Conservation (phyloP, 768 basidiomycete genomes). For the Mycena venus region DNA sequence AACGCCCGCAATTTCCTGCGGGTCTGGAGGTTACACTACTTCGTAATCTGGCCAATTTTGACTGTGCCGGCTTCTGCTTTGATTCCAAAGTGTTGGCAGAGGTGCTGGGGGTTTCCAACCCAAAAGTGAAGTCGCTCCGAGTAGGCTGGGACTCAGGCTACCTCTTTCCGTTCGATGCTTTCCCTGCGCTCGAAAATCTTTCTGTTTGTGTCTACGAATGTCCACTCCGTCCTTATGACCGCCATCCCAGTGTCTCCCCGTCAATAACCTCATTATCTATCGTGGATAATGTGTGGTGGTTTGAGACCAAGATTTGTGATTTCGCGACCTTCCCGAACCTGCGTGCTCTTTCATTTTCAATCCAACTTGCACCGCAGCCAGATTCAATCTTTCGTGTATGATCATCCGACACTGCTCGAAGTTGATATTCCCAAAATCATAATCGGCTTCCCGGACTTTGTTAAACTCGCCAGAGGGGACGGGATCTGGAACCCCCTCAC, state of each 20-base stretch:
- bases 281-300: neutral
- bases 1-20: neutral
- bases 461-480: neutral
- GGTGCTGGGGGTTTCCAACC: neutral
- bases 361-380: neutral
- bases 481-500: neutral
- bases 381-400: neutral
- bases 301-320: neutral
- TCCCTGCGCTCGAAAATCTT: neutral
- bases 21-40: neutral
- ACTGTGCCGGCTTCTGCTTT: neutral
- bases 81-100: neutral
- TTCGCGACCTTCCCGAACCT: neutral
- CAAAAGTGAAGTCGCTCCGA: neutral
- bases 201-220: neutral
- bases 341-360: neutral
- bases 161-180: slow-evolving; percentile 8
- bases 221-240: neutral
- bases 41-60: neutral
- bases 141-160: neutral
- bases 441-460: neutral
- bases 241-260: neutral
- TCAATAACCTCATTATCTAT: slow-evolving; percentile 3
- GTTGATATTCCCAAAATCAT: neutral
- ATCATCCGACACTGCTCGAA: neutral